Evolutionary conservation across 2,329 filamentous ascomycete genomes (phyloP).

Genomic region (Monosporascus sp.): DNA sequence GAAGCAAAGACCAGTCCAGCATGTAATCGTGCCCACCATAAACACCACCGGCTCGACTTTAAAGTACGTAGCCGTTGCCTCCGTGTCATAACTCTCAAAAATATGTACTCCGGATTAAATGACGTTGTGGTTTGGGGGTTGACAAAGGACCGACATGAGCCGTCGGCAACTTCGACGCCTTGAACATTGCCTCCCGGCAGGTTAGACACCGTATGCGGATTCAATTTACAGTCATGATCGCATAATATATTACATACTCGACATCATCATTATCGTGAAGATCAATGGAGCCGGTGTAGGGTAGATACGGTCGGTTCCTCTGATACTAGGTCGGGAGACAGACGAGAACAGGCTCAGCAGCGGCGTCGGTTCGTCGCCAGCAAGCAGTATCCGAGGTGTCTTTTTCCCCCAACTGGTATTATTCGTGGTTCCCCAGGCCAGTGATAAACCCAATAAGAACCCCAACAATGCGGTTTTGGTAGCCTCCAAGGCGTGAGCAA

Average conservation of each 20-base stretch:
- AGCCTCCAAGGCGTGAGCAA: constrained; percentile 44
- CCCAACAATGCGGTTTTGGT: constrained; percentile 46
- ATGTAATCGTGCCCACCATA: too few relatives aligned
- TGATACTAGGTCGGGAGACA: too few relatives aligned
- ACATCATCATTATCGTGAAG: not conserved
- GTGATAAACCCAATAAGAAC: constrained; percentile 40
- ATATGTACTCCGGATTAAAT: too few relatives aligned
- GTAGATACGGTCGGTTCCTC: not conserved
- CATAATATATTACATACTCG: not conserved
- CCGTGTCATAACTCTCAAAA: too few relatives aligned
- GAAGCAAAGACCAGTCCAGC: too few relatives aligned
- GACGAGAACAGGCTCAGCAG: constrained; percentile 41
- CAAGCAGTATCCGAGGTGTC: not conserved
- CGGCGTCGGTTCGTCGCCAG: constrained; percentile 26
- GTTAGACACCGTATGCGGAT: not conserved
- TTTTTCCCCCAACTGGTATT: not conserved
- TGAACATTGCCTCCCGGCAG: not conserved
- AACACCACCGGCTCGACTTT: too few relatives aligned
- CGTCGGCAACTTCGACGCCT: not conserved
- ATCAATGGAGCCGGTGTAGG: not conserved
- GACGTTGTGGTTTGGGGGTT: too few relatives aligned
- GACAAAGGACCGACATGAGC: too few relatives aligned
- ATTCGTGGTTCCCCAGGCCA: constrained; percentile 22
- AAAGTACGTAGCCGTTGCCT: too few relatives aligned
- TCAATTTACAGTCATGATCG: not conserved